Conservation (phyloP, 257 asterid genomes). For the Eustoma russellianum region DNA sequence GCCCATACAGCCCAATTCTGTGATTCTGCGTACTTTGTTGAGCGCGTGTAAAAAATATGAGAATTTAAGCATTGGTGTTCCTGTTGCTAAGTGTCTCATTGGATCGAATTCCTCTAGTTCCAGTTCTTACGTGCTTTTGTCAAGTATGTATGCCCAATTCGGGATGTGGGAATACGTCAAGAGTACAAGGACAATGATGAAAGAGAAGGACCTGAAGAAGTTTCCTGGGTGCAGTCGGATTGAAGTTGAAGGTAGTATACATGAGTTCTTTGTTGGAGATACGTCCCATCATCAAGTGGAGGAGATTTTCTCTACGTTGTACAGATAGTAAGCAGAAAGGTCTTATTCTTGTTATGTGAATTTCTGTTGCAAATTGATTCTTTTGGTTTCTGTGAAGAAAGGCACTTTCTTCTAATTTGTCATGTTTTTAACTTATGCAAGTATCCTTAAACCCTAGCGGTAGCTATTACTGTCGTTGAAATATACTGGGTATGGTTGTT, state of each 20-base stretch:
- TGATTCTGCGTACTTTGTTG: conserved; percentile 56
- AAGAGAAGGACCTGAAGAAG: conserved; percentile 49
- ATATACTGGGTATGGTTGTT: too few relatives aligned
- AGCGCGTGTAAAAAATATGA: conserved; percentile 59
- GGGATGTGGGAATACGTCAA: conserved; percentile 68
- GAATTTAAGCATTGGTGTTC: conserved; percentile 41
- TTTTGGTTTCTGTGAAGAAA: too few relatives aligned
- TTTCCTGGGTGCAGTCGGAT: conserved; percentile 78
- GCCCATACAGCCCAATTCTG: conserved; percentile 71
- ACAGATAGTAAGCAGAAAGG: conserved; percentile 9
- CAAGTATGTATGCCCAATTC: conserved; percentile 61
- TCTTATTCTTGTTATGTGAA: not conserved
- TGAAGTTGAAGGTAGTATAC: conserved; percentile 69
- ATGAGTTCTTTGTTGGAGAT: conserved; percentile 69
- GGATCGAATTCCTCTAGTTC: conserved; percentile 35
- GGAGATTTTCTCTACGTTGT: conserved; percentile 25
- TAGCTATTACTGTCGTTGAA: too few relatives aligned
- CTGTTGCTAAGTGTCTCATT: conserved; percentile 42
- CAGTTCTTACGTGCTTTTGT: conserved; percentile 61
- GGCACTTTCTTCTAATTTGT: too few relatives aligned
- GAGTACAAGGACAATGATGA: conserved; percentile 49
- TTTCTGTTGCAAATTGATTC: too few relatives aligned
- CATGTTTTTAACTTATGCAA: too few relatives aligned
- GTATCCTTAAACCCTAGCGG: too few relatives aligned
- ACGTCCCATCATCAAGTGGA: conserved; percentile 24